phyloP scores from a whole-genome alignment of 2,329 filamentous ascomycete genomes.

The Apiospora rasikravindrae region DNA sequence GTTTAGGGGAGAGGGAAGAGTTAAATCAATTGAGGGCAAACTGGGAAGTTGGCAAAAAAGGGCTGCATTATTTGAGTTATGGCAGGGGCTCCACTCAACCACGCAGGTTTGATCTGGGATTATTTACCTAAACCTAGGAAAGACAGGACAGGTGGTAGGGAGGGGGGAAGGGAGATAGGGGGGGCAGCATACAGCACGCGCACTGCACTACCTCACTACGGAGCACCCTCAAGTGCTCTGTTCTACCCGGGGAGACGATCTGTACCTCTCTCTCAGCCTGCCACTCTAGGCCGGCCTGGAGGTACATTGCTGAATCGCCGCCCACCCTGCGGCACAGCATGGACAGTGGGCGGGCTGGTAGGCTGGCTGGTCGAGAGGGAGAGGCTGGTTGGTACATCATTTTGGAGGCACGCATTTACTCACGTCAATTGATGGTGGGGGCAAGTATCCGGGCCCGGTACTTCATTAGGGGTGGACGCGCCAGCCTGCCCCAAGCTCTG shows the following conservation, averaged over 20 bases:
- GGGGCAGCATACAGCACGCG: neutral
- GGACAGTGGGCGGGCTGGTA: neutral
- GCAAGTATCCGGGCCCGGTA: neutral
- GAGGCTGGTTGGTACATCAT: neutral
- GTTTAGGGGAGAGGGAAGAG: constrained; percentile 11
- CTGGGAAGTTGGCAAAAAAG: constrained; percentile 14
- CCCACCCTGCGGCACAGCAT: neutral
- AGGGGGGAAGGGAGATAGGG: neutral
- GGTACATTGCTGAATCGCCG: neutral
- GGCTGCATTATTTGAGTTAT: constrained; percentile 18
- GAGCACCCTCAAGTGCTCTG: neutral
- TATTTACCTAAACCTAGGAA: neutral
- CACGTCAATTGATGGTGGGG: neutral
- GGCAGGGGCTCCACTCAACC: constrained; percentile 12
- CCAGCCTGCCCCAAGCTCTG: constrained; percentile 13
- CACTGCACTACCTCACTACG: neutral
- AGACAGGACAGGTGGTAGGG: neutral
- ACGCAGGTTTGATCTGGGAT: constrained; percentile 15
- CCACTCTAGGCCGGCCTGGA: no score
- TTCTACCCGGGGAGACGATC: neutral
- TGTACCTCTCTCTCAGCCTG: no score
- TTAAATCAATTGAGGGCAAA: constrained; percentile 14
- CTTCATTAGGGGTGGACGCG: constrained; percentile 17
- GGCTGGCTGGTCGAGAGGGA: neutral
- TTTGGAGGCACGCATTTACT: neutral